These are phyloP conservation scores for Turritis glabra DNA, from an alignment of 345 rosid species.

Conservation along the genomic window DNA sequence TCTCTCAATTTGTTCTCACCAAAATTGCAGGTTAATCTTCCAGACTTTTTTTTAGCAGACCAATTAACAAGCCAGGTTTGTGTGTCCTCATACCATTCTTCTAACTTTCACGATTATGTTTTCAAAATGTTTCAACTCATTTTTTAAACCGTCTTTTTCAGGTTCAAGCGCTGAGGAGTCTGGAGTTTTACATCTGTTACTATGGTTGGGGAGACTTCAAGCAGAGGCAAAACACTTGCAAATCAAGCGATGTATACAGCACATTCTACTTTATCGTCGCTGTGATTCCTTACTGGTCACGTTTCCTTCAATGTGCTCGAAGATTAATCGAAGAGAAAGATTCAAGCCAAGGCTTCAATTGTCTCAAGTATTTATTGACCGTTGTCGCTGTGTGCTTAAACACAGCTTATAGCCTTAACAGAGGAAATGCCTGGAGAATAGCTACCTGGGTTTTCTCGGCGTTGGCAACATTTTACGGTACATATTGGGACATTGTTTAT, in stretches of 20 bases:
- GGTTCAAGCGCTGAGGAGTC: constrained; percentile 77
- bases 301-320: constrained; percentile 65
- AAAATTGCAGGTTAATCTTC: constrained; percentile 54
- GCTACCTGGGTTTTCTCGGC: constrained; percentile 49
- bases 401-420: constrained; percentile 49
- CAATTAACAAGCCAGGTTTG: constrained; percentile 72
- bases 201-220: constrained; percentile 68
- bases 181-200: constrained; percentile 73
- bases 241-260: constrained; percentile 29
- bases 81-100: background rate
- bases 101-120: background rate
- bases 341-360: constrained; percentile 54
- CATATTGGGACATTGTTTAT: constrained; percentile 67
- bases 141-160: background rate
- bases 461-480: constrained; percentile 46
- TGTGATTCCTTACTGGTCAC: constrained; percentile 57
- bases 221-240: constrained; percentile 50
- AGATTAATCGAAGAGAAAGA: constrained; percentile 64
- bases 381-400: constrained; percentile 59
- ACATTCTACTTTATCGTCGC: constrained; percentile 60
- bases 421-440: constrained; percentile 41
- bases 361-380: constrained; percentile 54
- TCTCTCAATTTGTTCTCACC: background rate
- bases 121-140: background rate
- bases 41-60: constrained; percentile 71